phyloP scores from a whole-genome alignment of 1,284 basidiomycete genomes.

The Boletus albobrunnescens region DNA sequence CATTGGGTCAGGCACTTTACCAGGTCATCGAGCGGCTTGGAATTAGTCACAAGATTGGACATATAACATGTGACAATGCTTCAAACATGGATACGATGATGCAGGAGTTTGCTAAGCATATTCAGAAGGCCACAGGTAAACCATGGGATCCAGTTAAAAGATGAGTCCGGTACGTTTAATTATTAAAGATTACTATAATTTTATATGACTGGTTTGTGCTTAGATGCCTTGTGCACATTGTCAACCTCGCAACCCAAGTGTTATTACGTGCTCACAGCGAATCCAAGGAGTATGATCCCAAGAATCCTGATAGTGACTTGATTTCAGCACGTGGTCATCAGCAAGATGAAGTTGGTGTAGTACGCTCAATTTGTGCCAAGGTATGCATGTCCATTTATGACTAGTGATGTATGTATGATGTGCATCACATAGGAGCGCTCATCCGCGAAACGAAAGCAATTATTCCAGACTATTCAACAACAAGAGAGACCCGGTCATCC shows the following conservation, averaged over 20 bases:
- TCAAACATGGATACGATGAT: background rate
- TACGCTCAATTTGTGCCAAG: background rate
- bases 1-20: too few species aligned
- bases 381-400: too few species aligned
- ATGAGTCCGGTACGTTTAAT: background rate
- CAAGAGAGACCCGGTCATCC: background rate
- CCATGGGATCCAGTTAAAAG: background rate
- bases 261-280: background rate
- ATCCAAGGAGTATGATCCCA: background rate
- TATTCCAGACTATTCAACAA: background rate
- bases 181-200: too few species aligned
- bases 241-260: background rate
- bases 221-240: background rate
- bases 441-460: background rate
- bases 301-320: background rate
- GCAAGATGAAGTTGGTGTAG: background rate
- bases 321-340: background rate
- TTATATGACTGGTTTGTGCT: too few species aligned
- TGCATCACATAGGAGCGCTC: background rate
- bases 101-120: background rate
- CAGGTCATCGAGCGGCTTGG: too few species aligned
- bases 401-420: too few species aligned
- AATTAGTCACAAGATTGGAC: too few species aligned
- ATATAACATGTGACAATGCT: too few species aligned
- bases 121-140: background rate